Conservation (phyloP, 192 early-diverging fungal species). For the Funneliformis mosseae region DNA sequence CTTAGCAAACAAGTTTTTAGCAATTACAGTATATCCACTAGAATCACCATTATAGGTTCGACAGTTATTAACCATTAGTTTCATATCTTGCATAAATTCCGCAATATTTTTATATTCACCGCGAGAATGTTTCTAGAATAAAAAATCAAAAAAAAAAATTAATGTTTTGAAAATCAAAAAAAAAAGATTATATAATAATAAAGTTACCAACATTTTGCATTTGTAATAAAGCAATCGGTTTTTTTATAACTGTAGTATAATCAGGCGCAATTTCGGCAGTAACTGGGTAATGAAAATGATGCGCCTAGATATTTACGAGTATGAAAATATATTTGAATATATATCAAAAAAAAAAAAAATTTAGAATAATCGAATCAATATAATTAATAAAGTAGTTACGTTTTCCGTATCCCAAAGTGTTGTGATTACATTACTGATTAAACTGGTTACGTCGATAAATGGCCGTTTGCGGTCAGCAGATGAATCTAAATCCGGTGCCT, state of each 20-base stretch:
- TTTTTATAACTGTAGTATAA: slow-evolving; percentile 54
- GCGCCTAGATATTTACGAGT: neutral
- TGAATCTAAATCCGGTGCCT: neutral
- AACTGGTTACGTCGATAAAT: neutral
- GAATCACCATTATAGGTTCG: slow-evolving; percentile 53
- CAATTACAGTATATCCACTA: slow-evolving; percentile 51
- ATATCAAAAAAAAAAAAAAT: neutral
- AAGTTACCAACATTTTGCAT: slow-evolving; percentile 55
- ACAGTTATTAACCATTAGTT: slow-evolving; percentile 57
- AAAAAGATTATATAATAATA: neutral
- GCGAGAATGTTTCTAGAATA: slow-evolving; percentile 32
- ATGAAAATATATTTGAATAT: neutral
- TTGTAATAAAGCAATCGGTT: slow-evolving; percentile 55
- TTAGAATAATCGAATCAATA: too few relatives aligned
- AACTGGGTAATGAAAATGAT: slow-evolving; percentile 42
- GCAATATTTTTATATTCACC: slow-evolving; percentile 47
- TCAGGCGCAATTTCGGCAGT: slow-evolving; percentile 49
- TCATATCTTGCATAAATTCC: slow-evolving; percentile 55
- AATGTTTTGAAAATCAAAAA: neutral
- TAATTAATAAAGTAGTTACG: neutral
- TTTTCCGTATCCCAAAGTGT: neutral
- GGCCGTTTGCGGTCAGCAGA: neutral
- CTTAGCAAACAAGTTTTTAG: slow-evolving; percentile 39
- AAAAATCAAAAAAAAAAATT: neutral
- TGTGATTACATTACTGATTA: neutral